Conservation (phyloP, 148 eudicot species). For the Fagopyrum tataricum region DNA sequence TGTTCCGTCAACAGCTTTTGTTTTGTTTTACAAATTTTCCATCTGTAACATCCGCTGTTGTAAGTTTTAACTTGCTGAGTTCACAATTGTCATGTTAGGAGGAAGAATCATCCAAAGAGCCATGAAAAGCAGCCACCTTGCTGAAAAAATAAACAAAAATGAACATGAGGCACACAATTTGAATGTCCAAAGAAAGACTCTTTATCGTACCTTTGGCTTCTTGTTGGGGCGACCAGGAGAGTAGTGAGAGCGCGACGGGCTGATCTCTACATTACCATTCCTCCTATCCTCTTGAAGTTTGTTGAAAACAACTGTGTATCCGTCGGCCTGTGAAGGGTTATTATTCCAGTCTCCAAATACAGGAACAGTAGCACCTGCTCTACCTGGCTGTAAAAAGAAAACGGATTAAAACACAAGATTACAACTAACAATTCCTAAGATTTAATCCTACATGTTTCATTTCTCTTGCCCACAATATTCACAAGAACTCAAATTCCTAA, state of each 20-base stretch:
- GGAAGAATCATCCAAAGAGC: conserved; percentile 7
- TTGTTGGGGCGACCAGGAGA: not conserved
- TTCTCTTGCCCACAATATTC: not conserved
- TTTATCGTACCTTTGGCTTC: not conserved
- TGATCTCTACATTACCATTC: not conserved
- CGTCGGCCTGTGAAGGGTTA: conserved; percentile 3
- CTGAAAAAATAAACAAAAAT: conserved; percentile 4
- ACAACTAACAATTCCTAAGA: not conserved
- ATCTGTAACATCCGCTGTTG: not conserved
- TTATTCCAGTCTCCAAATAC: conserved; percentile 7
- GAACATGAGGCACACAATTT: not conserved
- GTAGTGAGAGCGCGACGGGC: not conserved
- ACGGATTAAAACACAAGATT: not conserved
- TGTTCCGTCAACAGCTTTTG: not conserved
- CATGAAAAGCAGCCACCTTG: conserved; percentile 3
- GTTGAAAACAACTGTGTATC: conserved; percentile 8
- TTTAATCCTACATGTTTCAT: not conserved
- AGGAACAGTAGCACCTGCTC: conserved; percentile 1
- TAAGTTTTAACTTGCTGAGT: not conserved
- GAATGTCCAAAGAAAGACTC: not conserved
- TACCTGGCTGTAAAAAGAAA: not conserved
- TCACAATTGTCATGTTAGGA: not conserved
- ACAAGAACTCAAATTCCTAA: not conserved
- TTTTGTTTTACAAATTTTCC: not conserved
- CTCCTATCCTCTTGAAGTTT: conserved; percentile 9